These are phyloP conservation scores for Hyaloscypha hepaticicola DNA, from an alignment of 495 filamentous ascomycete genomes.

Conservation along the genomic window DNA sequence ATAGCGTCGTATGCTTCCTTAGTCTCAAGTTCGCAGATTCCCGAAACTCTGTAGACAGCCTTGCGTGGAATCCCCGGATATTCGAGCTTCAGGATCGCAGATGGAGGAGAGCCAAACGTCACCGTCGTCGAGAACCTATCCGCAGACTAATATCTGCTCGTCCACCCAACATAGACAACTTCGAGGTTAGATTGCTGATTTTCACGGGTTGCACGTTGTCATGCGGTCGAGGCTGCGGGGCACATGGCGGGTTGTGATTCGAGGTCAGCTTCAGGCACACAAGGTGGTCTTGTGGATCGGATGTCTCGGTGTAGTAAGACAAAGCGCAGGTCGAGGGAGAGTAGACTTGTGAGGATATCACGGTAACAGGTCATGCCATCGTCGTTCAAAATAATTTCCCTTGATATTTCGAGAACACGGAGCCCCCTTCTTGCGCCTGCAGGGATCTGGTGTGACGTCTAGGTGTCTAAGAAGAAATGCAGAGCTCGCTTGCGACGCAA, in stretches of 20 bases:
- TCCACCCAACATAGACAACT: not conserved
- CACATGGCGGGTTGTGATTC: conserved; percentile 9
- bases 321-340: not conserved
- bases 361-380: not conserved
- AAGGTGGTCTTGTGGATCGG: not conserved
- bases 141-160: not conserved
- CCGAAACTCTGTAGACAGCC: not conserved
- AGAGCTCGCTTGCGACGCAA: not conserved
- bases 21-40: not conserved
- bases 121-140: not conserved
- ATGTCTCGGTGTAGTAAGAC: conserved; percentile 7
- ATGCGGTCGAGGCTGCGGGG: not conserved
- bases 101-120: not conserved
- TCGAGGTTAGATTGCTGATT: not conserved
- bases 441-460: not conserved
- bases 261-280: conserved; percentile 9
- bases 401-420: not conserved
- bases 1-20: not conserved
- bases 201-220: not conserved
- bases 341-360: not conserved
- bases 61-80: not conserved
- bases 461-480: not conserved
- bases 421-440: not conserved
- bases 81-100: not conserved
- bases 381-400: not conserved